Percentiles rank a stretch among this genome's conserved stretches.
Conservation (phyloP, 75 land plant genomes). For the Larix kaempferi region DNA sequence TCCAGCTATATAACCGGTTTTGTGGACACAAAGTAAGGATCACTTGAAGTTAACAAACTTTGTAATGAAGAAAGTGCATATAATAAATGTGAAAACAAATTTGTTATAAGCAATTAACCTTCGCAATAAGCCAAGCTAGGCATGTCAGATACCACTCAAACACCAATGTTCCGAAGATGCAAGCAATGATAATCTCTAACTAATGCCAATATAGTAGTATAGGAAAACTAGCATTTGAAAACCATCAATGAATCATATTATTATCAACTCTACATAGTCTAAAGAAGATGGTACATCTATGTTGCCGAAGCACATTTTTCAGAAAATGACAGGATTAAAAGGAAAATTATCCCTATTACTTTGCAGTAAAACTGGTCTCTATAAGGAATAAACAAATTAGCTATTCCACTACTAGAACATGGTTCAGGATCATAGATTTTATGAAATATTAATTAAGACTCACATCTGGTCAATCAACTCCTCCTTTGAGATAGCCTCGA, state of each 20-base stretch:
- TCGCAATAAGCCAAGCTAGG: too few species aligned
- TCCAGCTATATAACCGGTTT: too few species aligned
- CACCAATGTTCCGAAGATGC: background rate
- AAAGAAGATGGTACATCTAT: too few species aligned
- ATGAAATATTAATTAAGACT: slow-evolving; percentile 18
- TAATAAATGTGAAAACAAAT: background rate
- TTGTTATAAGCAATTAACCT: background rate
- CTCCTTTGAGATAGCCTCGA: slow-evolving; percentile 81
- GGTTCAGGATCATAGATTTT: background rate
- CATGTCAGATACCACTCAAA: background rate
- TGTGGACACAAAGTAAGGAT: background rate
- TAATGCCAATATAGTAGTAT: background rate
- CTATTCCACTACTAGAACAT: background rate
- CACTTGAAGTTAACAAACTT: background rate
- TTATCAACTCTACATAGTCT: background rate
- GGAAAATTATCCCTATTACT: slow-evolving; percentile 3
- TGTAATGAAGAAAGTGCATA: background rate
- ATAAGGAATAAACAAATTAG: background rate
- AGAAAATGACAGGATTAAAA: slow-evolving; percentile 1
- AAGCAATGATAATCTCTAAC: background rate
- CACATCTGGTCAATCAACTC: slow-evolving; percentile 86
- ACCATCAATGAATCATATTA: background rate
- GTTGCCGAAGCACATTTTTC: background rate
- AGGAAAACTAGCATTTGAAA: background rate
- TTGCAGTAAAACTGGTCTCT: background rate